phyloP scores from a whole-genome alignment of 306 rosid genomes.

The Psophocarpus tetragonolobus region DNA sequence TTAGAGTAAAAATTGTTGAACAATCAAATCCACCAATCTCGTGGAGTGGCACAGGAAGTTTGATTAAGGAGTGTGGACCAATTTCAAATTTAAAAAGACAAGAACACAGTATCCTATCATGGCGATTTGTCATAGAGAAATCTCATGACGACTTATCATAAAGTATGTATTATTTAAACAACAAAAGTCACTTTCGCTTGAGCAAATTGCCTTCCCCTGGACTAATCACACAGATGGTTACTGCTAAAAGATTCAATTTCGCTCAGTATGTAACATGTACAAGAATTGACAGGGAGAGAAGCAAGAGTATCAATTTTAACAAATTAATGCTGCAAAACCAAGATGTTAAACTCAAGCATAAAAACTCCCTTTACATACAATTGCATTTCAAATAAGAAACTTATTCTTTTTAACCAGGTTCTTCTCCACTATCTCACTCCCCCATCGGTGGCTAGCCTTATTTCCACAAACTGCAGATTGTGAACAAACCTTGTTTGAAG shows the following conservation, averaged over 20 bases:
- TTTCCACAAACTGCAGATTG: slow-evolving; percentile 38
- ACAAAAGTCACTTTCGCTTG: slow-evolving; percentile 9
- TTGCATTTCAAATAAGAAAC: slow-evolving; percentile 3
- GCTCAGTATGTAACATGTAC: slow-evolving; percentile 11
- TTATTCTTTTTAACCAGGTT: not conserved
- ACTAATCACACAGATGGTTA: slow-evolving; percentile 1
- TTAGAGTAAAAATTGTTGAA: not conserved
- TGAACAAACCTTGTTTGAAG: slow-evolving; percentile 37
- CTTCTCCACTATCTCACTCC: not conserved
- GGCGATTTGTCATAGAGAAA: slow-evolving; percentile 6
- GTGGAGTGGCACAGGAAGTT: not conserved
- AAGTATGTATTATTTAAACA: slow-evolving; percentile 4
- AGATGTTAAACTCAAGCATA: not conserved
- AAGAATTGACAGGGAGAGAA: not conserved
- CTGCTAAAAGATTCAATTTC: slow-evolving; percentile 8
- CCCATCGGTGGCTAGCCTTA: slow-evolving; percentile 2
- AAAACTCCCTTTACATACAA: not conserved
- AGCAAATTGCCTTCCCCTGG: slow-evolving; percentile 26
- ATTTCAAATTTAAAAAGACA: slow-evolving; percentile 26
- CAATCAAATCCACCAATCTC: not conserved
- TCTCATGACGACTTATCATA: slow-evolving; percentile 11
- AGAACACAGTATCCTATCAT: slow-evolving; percentile 4
- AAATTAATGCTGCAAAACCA: not conserved
- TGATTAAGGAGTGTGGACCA: slow-evolving; percentile 17
- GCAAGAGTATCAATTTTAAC: not conserved